Percentiles rank a stretch among this genome's conserved stretches.
phyloP scores from a whole-genome alignment of 805 yeast genomes.

The Cyberlindnera americana region DNA sequence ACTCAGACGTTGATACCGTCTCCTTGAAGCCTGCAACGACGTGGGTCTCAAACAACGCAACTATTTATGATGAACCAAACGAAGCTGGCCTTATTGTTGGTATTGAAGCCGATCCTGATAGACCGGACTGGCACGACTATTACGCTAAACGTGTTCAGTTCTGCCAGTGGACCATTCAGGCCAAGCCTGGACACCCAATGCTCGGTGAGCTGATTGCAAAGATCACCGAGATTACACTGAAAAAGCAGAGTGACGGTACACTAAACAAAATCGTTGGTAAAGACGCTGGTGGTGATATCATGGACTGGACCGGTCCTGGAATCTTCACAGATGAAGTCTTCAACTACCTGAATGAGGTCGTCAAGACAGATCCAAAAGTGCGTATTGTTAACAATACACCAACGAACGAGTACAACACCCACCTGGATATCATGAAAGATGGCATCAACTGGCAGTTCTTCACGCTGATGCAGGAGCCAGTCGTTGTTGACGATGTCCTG shows the following conservation, averaged over 20 bases:
- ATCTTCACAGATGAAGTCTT: slow-evolving; percentile 87
- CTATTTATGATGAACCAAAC: slow-evolving; percentile 17
- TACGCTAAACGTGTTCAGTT: slow-evolving; percentile 91
- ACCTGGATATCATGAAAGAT: slow-evolving; percentile 25
- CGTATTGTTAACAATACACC: slow-evolving; percentile 19
- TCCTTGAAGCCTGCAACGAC: slow-evolving; percentile 64
- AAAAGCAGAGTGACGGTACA: slow-evolving; percentile 44
- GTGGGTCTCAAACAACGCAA: slow-evolving; percentile 62
- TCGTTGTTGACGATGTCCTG: slow-evolving; percentile 61
- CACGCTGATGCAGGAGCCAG: slow-evolving; percentile 54
- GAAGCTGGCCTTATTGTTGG: slow-evolving; percentile 82
- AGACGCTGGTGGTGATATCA: slow-evolving; percentile 70
- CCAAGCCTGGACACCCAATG: slow-evolving; percentile 89
- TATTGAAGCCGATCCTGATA: slow-evolving; percentile 95
- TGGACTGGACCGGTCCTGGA: slow-evolving; percentile 98
- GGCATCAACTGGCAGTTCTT: slow-evolving; percentile 60
- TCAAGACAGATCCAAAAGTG: slow-evolving; percentile 3
- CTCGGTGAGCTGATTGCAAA: slow-evolving; percentile 74
- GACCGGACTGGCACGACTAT: slow-evolving; percentile 92
- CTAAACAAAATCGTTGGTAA: slow-evolving; percentile 49
- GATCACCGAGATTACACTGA: slow-evolving; percentile 71
- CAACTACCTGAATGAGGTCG: slow-evolving; percentile 61
- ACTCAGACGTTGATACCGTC: slow-evolving; percentile 86
- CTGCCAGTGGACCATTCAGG: slow-evolving; percentile 95
- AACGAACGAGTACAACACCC: slow-evolving; percentile 27